Evolutionary conservation across 2,329 filamentous ascomycete genomes (phyloP).

Genomic region (Pseudogymnoascus pannorum): DNA sequence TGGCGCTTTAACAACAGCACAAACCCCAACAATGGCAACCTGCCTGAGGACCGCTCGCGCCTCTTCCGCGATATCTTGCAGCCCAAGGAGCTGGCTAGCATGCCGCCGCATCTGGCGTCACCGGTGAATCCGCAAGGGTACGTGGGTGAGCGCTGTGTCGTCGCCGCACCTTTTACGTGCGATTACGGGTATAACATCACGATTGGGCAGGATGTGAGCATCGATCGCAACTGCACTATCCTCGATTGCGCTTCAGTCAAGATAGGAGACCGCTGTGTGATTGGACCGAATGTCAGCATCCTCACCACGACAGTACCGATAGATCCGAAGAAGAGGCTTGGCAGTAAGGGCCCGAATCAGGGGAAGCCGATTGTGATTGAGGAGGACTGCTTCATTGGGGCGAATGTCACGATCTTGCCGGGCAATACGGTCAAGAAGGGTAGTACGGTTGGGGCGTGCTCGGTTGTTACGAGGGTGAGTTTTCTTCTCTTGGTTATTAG

Average conservation of each 20-base stretch:
- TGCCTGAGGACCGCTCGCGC: constrained; percentile 57
- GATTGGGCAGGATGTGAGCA: constrained; percentile 76
- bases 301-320: constrained; percentile 67
- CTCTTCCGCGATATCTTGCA: constrained; percentile 67
- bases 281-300: constrained; percentile 81
- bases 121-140: constrained; percentile 49
- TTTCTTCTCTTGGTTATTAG: neutral
- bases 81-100: constrained; percentile 48
- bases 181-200: constrained; percentile 94
- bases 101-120: constrained; percentile 48
- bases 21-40: constrained; percentile 66
- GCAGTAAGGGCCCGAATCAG: constrained; percentile 62
- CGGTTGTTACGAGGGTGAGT: constrained; percentile 47
- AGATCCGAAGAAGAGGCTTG: constrained; percentile 66
- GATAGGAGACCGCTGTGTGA: constrained; percentile 70
- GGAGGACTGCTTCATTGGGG: constrained; percentile 60
- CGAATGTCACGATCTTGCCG: constrained; percentile 53
- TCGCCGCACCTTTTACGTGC: constrained; percentile 85
- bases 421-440: constrained; percentile 46
- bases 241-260: constrained; percentile 78
- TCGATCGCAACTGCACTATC: constrained; percentile 77
- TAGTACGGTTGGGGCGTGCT: constrained; percentile 45
- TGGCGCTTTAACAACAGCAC: constrained; percentile 82
- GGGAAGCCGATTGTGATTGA: constrained; percentile 71
- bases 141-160: constrained; percentile 66